These are phyloP conservation scores for Wickerhamomyces alni DNA, from an alignment of 805 yeast genomes.

Conservation along the genomic window DNA sequence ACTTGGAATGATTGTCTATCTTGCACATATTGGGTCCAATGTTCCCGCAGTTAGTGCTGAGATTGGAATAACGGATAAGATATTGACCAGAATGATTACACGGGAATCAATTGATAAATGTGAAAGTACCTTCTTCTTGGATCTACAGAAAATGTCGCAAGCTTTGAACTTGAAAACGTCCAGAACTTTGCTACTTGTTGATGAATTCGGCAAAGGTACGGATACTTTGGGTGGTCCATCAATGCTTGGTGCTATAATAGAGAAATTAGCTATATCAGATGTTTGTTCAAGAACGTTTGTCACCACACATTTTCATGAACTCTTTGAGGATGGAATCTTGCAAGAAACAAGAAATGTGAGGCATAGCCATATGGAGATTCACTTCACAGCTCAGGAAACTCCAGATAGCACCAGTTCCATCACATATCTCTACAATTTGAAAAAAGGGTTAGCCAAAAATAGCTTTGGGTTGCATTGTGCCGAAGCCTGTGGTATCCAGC, in stretches of 20 bases:
- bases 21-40: constrained; percentile 50
- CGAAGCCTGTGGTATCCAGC: constrained; percentile 29
- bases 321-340: constrained; percentile 26
- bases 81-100: constrained; percentile 39
- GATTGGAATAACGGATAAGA: constrained; percentile 41
- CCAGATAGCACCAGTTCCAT: constrained; percentile 11
- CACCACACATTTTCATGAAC: constrained; percentile 40
- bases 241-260: constrained; percentile 33
- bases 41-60: constrained; percentile 44
- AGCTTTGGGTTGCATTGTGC: constrained; percentile 40
- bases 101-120: constrained; percentile 33
- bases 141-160: constrained; percentile 37
- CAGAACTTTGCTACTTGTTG: constrained; percentile 39
- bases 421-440: constrained; percentile 29
- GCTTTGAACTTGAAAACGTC: constrained; percentile 34
- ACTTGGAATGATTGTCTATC: constrained; percentile 39
- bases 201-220: constrained; percentile 52
- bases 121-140: constrained; percentile 47
- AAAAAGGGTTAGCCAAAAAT: constrained; percentile 25
- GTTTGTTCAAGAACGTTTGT: constrained; percentile 25
- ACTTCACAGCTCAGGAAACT: constrained; percentile 8
- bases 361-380: constrained; percentile 32
- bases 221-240: constrained; percentile 41
- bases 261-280: constrained; percentile 11
- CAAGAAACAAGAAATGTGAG: constrained; percentile 16